Percentiles rank a stretch among this genome's conserved stretches.
These are phyloP conservation scores for Suillus occidentalis DNA, from an alignment of 768 basidiomycete species.

Conservation along the genomic window DNA sequence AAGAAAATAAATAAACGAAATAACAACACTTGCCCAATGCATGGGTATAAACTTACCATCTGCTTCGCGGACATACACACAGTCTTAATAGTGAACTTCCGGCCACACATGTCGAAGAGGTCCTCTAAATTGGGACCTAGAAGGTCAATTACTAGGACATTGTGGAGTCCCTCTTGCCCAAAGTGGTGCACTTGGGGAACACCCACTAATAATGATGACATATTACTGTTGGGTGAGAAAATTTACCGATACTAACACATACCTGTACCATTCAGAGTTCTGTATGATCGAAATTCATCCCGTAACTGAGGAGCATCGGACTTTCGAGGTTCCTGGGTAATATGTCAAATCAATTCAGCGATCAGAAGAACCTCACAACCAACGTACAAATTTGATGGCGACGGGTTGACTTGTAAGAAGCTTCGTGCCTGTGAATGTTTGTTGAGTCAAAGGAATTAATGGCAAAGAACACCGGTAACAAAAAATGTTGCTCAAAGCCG, in stretches of 20 bases:
- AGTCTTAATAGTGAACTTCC: conserved; percentile 97
- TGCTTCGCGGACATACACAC: conserved; percentile 99
- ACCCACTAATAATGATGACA: conserved; percentile 58
- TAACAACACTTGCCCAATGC: neutral
- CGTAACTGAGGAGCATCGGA: conserved; percentile 97
- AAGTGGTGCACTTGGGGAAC: conserved; percentile 99
- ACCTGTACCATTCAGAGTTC: conserved; percentile 91
- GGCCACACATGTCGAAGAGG: conserved; percentile 98
- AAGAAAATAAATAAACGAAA: neutral
- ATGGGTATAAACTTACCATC: conserved; percentile 65
- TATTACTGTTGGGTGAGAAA: conserved; percentile 17
- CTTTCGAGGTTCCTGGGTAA: conserved; percentile 84
- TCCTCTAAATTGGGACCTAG: conserved; percentile 98
- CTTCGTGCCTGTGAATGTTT: conserved; percentile 65
- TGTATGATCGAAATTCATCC: conserved; percentile 97
- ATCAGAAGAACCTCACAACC: conserved; percentile 6
- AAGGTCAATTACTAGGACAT: conserved; percentile 91
- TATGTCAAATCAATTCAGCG: conserved; percentile 12
- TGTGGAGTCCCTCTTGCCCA: conserved; percentile 97
- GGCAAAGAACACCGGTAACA: neutral
- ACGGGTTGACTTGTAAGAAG: conserved; percentile 83
- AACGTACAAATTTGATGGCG: conserved; percentile 93
- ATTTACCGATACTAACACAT: conserved; percentile 34
- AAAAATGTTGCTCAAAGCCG: neutral
- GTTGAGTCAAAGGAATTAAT: conserved; percentile 12